Conservation (phyloP, 1,284 basidiomycete genomes). For the Cutaneotrichosporon cyanovorans region DNA sequence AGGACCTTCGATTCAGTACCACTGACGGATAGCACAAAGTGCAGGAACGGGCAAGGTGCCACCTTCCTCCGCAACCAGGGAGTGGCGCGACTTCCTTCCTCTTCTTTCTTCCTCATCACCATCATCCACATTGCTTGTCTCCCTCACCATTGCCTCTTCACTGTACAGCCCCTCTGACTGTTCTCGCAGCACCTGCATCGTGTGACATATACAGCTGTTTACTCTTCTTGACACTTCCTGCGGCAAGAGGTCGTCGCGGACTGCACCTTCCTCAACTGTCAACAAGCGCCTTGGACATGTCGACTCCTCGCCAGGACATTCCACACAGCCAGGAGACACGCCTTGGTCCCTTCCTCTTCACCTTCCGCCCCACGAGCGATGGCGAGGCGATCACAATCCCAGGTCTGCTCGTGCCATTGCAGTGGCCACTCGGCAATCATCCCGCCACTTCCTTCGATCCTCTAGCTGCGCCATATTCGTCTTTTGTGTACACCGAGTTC, state of each 20-base stretch:
- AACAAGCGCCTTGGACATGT: background rate
- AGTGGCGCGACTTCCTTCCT: background rate
- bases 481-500: slow-evolving; percentile 7
- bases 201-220: too few relatives aligned
- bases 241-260: background rate
- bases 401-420: slow-evolving; percentile 3
- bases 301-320: background rate
- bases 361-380: slow-evolving; percentile 1
- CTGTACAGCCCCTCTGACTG: background rate
- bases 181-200: too few relatives aligned
- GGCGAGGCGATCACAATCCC: slow-evolving; percentile 3
- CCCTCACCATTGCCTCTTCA: background rate
- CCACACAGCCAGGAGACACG: background rate
- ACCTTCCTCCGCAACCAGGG: background rate
- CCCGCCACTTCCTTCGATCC: background rate
- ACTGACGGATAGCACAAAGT: too few relatives aligned
- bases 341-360: slow-evolving; percentile 10
- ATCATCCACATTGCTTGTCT: background rate
- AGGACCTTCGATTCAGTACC: too few relatives aligned
- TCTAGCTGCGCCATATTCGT: background rate
- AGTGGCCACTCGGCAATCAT: slow-evolving; percentile 3
- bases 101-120: background rate
- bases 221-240: background rate
- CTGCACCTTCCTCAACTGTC: background rate
- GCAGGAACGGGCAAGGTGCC: too few relatives aligned